A percentile compares a stretch with the other conserved stretches of the same genome.
Evolutionary conservation across 1,139 yeast species (phyloP).

Genomic region (Pichia norvegensis): DNA sequence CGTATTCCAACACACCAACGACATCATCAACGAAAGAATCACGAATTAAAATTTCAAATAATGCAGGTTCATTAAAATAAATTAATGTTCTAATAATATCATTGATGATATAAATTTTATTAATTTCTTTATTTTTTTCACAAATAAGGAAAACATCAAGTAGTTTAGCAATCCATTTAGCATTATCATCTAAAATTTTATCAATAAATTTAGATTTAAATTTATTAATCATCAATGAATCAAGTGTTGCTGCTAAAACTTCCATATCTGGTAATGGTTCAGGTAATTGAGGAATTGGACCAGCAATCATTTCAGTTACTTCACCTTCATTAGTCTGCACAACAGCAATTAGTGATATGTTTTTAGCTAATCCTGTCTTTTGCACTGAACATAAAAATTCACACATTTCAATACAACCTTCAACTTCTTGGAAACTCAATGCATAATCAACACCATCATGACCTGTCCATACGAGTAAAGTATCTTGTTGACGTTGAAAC

Average conservation of each 20-base stretch:
- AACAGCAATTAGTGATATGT: conserved; percentile 68
- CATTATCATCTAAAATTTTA: conserved; percentile 22
- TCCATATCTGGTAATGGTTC: conserved; percentile 46
- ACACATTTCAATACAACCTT: conserved; percentile 80
- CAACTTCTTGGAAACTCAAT: conserved; percentile 83
- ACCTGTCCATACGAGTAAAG: conserved; percentile 92
- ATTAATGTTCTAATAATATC: conserved; percentile 65
- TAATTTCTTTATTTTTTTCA: conserved; percentile 41
- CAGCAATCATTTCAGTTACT: conserved; percentile 71
- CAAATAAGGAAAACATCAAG: conserved; percentile 45
- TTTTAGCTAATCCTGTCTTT: conserved; percentile 49
- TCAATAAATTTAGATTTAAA: conserved; percentile 6
- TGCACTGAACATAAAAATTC: conserved; percentile 71
- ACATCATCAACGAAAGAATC: conserved; percentile 57
- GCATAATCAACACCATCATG: conserved; percentile 74
- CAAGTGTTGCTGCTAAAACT: conserved; percentile 44
- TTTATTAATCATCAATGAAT: conserved; percentile 45
- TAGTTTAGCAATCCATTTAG: conserved; percentile 47
- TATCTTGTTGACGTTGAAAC: conserved; percentile 90
- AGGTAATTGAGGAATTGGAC: conserved; percentile 67
- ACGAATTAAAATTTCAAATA: conserved; percentile 59
- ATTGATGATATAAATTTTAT: conserved; percentile 55
- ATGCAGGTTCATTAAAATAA: conserved; percentile 59
- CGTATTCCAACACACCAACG: conserved; percentile 85
- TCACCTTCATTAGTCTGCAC: conserved; percentile 45